A percentile compares a stretch with the other conserved stretches of the same genome.
These are phyloP conservation scores for Astrothelium subdiscretum DNA, from an alignment of 495 filamentous ascomycete genomes.

Conservation along the genomic window DNA sequence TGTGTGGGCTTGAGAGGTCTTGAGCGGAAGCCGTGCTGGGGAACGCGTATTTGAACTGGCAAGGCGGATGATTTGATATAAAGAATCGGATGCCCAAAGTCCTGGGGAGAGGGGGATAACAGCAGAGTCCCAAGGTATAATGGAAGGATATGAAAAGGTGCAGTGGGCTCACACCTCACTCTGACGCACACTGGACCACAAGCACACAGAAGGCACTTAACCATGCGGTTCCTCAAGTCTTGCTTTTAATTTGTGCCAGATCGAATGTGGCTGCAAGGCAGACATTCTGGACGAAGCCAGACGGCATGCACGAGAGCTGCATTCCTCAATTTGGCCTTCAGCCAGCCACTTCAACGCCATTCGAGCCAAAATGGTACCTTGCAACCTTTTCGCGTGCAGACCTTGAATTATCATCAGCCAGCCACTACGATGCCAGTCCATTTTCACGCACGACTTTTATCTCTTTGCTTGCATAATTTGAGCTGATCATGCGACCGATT, in stretches of 20 bases:
- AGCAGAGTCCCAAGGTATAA: not conserved
- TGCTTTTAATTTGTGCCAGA: not conserved
- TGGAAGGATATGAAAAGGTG: constrained; percentile 1
- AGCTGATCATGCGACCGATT: not conserved
- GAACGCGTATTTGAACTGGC: not conserved
- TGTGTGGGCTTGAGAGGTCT: constrained; percentile 3
- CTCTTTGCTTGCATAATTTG: not conserved
- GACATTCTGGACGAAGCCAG: constrained; percentile 1
- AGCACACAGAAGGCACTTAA: not conserved
- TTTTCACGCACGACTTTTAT: not conserved
- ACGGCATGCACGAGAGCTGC: not conserved
- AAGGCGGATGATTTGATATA: not conserved
- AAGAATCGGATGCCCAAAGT: not conserved
- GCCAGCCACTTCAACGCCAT: constrained; percentile 2
- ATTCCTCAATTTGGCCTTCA: not conserved
- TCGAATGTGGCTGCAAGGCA: not conserved
- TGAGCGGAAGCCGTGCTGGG: constrained; percentile 1
- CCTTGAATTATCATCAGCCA: not conserved
- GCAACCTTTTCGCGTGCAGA: not conserved
- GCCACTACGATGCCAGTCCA: not conserved
- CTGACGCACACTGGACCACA: not conserved
- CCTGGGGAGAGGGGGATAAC: not conserved
- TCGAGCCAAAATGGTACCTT: constrained; percentile 1
- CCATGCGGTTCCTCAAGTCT: not conserved
- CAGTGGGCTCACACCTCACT: not conserved